Conservation (phyloP, 306 rosid genomes). For the Lupinus albus region DNA sequence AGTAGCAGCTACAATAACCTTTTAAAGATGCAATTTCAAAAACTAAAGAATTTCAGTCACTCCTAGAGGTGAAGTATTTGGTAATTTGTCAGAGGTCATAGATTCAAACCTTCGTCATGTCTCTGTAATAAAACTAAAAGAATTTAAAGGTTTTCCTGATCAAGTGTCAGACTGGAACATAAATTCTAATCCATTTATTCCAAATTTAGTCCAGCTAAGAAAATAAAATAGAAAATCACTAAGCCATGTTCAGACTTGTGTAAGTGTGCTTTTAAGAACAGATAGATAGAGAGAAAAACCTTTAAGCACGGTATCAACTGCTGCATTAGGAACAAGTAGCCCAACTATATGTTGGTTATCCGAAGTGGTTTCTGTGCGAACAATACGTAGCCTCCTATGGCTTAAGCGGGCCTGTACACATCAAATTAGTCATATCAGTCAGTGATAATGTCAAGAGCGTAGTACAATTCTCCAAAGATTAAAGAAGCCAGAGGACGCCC, state of each 20-base stretch:
- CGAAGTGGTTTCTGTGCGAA: constrained; percentile 75
- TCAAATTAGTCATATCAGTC: constrained; percentile 3
- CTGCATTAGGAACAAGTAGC: constrained; percentile 80
- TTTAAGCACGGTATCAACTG: constrained; percentile 76
- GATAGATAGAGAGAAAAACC: constrained; percentile 50
- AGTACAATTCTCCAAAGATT: neutral
- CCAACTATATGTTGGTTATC: constrained; percentile 76
- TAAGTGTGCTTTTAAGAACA: neutral
- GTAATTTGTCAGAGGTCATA: neutral
- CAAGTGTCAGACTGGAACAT: neutral
- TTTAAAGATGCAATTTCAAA: neutral
- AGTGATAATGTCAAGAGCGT: neutral
- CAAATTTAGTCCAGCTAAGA: neutral
- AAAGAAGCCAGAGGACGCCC: neutral
- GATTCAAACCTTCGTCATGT: neutral
- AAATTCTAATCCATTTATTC: neutral
- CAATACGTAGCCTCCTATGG: constrained; percentile 79
- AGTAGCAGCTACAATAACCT: neutral
- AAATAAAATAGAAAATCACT: neutral
- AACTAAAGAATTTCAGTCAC: neutral
- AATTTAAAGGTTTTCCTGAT: neutral
- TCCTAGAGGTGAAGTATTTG: neutral
- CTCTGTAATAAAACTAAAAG: neutral
- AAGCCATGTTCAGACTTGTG: constrained; percentile 15
- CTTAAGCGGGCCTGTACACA: constrained; percentile 58